Evolutionary conservation across 305 asterid species (phyloP).

Genomic region (Fraxinus baroniana): DNA sequence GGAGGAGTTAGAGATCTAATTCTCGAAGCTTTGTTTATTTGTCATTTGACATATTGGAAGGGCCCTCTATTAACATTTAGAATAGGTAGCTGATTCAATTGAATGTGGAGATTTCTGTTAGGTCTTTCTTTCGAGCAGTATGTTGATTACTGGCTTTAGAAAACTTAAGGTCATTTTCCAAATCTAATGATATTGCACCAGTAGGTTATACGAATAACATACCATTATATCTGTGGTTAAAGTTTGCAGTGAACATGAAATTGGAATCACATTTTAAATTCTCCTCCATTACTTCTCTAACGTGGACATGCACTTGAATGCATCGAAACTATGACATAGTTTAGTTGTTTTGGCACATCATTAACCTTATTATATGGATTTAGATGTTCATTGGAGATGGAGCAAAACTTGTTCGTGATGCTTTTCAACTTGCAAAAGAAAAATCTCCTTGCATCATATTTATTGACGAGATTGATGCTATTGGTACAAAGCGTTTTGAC

Average conservation of each 20-base stretch:
- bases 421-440: conserved; percentile 50
- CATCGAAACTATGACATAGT: neutral
- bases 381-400: conserved; percentile 61
- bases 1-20: neutral
- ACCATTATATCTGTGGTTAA: neutral
- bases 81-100: neutral
- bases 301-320: neutral
- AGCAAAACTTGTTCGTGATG: conserved; percentile 53
- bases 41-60: neutral
- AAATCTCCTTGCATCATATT: conserved; percentile 53
- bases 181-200: too few relatives aligned
- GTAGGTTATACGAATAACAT: neutral
- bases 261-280: neutral
- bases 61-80: neutral
- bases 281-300: neutral
- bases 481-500: conserved; percentile 68
- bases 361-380: neutral
- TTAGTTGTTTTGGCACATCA: neutral
- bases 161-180: neutral
- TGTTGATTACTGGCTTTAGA: neutral
- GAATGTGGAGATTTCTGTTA: neutral
- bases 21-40: neutral
- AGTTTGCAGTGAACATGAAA: neutral
- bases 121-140: neutral
- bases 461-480: conserved; percentile 51